Evolutionary conservation across 2,329 filamentous ascomycete species (phyloP).

Genomic region (Bipolaris cookei): DNA sequence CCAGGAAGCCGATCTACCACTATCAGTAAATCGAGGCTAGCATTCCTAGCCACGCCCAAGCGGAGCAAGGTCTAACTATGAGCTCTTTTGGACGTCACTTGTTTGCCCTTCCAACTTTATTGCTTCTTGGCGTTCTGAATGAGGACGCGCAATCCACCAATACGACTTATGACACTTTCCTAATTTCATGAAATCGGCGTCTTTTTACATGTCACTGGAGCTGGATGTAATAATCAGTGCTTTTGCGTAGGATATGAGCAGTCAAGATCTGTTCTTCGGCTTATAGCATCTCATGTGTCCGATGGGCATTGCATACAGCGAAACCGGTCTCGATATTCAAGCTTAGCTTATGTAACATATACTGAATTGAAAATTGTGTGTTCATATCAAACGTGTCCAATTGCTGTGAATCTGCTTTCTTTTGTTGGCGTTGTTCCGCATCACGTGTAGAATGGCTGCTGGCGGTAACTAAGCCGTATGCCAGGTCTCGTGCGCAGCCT

Average conservation of each 20-base stretch:
- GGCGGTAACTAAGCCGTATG: constrained; percentile 21
- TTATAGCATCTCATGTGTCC: constrained; percentile 16
- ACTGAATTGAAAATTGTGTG: constrained; percentile 17
- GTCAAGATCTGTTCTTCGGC: constrained; percentile 18
- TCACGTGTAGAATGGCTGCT: not conserved
- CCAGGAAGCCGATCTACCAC: constrained; percentile 37
- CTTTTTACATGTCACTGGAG: constrained; percentile 17
- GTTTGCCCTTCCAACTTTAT: not conserved
- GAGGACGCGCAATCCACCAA: not conserved
- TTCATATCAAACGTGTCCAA: not conserved
- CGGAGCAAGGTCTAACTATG: constrained; percentile 35
- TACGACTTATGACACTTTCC: constrained; percentile 13
- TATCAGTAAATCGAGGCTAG: constrained; percentile 48
- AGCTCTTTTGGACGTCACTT: not conserved
- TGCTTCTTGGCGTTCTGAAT: constrained; percentile 17
- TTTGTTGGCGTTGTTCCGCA: not conserved
- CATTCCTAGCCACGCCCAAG: constrained; percentile 50
- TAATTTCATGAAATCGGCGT: constrained; percentile 9
- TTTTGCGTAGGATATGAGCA: constrained; percentile 7
- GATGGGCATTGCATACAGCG: constrained; percentile 23
- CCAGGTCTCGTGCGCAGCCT: constrained; percentile 11
- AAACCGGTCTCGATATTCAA: constrained; percentile 20
- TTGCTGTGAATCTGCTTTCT: not conserved
- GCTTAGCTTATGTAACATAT: constrained; percentile 26
- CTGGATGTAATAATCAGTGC: constrained; percentile 21